Evolutionary conservation across 163 green algal genomes (phyloP).

Genomic region (Chloromonas sp.): DNA sequence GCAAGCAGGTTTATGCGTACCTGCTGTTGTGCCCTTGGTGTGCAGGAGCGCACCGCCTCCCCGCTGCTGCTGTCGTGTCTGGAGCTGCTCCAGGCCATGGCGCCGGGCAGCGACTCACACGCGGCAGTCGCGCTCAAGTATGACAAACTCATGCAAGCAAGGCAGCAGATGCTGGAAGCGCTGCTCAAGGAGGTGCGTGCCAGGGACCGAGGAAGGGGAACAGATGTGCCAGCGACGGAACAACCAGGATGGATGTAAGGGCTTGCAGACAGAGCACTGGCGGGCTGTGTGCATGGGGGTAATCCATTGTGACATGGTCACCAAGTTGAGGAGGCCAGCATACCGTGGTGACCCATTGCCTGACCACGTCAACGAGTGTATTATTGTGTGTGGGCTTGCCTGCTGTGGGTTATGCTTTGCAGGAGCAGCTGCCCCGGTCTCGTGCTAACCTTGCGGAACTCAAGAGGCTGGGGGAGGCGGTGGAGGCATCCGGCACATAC

Average conservation of each 20-base stretch:
- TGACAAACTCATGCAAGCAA: background rate
- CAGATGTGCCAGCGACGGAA: too few relatives aligned
- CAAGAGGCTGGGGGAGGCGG: background rate
- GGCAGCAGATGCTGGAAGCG: background rate
- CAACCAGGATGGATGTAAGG: too few relatives aligned
- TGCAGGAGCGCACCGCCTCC: background rate
- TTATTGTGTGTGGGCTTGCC: background rate
- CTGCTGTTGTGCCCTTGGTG: too few relatives aligned
- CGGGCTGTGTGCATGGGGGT: too few relatives aligned
- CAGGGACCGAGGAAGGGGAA: background rate
- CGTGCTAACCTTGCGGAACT: background rate
- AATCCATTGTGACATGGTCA: too few relatives aligned
- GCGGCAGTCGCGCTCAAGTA: slow-evolving; percentile 27
- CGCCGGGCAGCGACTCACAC: slow-evolving; percentile 31
- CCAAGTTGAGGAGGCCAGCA: too few relatives aligned
- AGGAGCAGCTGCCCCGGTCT: background rate
- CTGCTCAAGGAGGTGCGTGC: slow-evolving; percentile 1
- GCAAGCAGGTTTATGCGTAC: too few relatives aligned
- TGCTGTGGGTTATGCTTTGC: background rate
- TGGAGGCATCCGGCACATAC: background rate
- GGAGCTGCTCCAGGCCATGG: slow-evolving; percentile 24
- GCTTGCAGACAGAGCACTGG: too few relatives aligned
- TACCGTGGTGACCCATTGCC: too few relatives aligned
- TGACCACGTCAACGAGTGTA: too few relatives aligned
- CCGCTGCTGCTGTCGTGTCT: slow-evolving; percentile 9